phyloP scores from a whole-genome alignment of 345 rosid species.

The Lepidium africanum region DNA sequence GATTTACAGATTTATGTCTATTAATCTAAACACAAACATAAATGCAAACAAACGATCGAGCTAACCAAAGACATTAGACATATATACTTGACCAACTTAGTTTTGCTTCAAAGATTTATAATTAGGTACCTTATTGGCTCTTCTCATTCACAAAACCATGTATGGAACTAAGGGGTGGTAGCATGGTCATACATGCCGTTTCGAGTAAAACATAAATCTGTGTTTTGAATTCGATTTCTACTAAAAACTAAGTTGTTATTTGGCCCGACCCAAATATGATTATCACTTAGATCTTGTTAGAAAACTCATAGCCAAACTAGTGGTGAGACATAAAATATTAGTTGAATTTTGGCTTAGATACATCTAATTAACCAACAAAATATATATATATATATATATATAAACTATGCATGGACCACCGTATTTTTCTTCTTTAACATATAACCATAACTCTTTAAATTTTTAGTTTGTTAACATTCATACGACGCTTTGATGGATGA shows the following conservation, averaged over 20 bases:
- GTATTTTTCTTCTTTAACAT: neutral
- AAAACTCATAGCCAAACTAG: no score
- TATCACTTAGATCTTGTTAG: no score
- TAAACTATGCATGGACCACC: conserved; percentile 14
- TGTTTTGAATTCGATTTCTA: no score
- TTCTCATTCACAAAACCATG: neutral
- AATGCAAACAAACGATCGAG: neutral
- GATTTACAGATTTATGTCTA: no score
- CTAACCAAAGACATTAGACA: no score
- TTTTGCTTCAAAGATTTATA: conserved; percentile 12
- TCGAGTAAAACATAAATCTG: no score
- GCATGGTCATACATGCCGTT: no score
- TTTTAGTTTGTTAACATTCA: neutral
- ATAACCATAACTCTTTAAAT: neutral
- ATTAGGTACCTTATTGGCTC: neutral
- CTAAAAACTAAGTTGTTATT: no score
- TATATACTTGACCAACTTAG: neutral
- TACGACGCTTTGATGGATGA: conserved; percentile 10
- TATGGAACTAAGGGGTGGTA: neutral
- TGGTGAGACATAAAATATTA: no score
- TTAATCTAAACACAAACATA: neutral
- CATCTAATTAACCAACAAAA: neutral
- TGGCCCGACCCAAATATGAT: no score
- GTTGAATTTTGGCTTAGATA: no score
- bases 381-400: no score